A percentile compares a stretch with the other conserved stretches of the same genome.
Conservation (phyloP, 2,329 filamentous ascomycete genomes). For the Cladosporium sp. region DNA sequence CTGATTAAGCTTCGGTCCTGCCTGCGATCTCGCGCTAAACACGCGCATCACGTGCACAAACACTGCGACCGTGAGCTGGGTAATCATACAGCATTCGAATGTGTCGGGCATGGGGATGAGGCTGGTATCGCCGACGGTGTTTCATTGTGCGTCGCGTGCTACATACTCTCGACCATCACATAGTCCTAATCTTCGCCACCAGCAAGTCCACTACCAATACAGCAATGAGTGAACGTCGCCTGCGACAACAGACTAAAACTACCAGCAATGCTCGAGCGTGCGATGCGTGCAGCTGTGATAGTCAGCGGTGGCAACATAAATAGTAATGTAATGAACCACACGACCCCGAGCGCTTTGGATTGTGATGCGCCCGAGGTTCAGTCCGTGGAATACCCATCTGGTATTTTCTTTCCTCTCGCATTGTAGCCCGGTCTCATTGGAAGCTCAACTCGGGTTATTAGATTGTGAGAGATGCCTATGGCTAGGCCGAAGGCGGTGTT, state of each 20-base stretch:
- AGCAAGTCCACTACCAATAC: not conserved
- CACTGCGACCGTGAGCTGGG: not conserved
- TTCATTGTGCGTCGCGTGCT: not conserved
- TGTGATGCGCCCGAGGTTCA: conserved; percentile 28
- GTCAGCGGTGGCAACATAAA: not conserved
- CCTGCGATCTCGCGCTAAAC: not conserved
- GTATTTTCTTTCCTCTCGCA: conserved; percentile 62
- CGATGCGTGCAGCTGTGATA: not conserved
- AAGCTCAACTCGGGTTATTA: conserved; percentile 62
- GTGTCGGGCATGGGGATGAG: not conserved
- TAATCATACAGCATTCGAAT: too few relatives aligned
- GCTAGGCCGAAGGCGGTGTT: not conserved
- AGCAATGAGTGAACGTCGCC: not conserved
- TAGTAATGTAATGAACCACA: conserved; percentile 22
- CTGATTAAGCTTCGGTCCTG: not conserved
- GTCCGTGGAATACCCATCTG: conserved; percentile 25
- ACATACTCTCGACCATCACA: not conserved
- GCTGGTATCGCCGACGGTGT: not conserved
- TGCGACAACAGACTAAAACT: not conserved
- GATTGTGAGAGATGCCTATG: conserved; percentile 60
- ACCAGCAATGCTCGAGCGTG: not conserved
- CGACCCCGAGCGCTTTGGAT: conserved; percentile 27
- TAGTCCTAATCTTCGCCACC: not conserved
- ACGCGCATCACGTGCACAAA: conserved; percentile 9
- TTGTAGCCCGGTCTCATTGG: conserved; percentile 67